A percentile compares a stretch with the other conserved stretches of the same genome.
These are phyloP conservation scores for Leccinum subgranulosum DNA, from an alignment of 768 basidiomycete species.

Conservation along the genomic window DNA sequence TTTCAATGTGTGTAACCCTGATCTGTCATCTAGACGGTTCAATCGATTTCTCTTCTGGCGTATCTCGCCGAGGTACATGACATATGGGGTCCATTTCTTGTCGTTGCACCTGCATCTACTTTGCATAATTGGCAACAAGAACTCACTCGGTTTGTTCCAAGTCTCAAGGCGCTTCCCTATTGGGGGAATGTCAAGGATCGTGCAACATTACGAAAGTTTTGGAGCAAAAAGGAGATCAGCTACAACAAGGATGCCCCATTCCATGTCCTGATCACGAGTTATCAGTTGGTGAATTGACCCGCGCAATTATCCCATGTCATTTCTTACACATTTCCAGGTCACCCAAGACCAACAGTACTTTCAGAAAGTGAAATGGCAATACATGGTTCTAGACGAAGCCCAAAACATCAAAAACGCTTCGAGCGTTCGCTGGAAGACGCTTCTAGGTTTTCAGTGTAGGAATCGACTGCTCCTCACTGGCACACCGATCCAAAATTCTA, in stretches of 20 bases:
- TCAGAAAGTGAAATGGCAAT: conserved; percentile 98
- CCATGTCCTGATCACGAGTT: conserved; percentile 95
- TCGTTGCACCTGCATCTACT: conserved; percentile 95
- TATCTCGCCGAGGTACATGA: conserved; percentile 97
- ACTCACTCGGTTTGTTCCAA: conserved; percentile 91
- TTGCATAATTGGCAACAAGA: conserved; percentile 99
- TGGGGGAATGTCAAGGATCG: conserved; percentile 99
- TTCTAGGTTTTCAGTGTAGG: conserved; percentile 92
- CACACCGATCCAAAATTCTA: conserved; percentile 98
- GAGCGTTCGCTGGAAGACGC: conserved; percentile 94
- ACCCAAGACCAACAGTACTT: conserved; percentile 98
- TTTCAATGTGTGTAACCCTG: not conserved
- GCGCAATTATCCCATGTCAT: not conserved
- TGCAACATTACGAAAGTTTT: conserved; percentile 90
- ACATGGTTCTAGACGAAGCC: conserved; percentile 99
- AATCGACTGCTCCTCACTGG: conserved; percentile 94
- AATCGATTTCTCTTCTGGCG: conserved; percentile 93
- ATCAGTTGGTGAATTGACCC: conserved; percentile 71
- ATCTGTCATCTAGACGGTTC: conserved; percentile 67
- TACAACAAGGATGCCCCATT: conserved; percentile 95
- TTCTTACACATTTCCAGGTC: conserved; percentile 46
- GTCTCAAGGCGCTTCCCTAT: conserved; percentile 91
- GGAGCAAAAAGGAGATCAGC: conserved; percentile 96
- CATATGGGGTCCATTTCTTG: conserved; percentile 99
- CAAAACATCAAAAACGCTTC: conserved; percentile 99